A percentile compares a stretch with the other conserved stretches of the same genome.
phyloP scores from a whole-genome alignment of 768 basidiomycete genomes.

The Lactifluus hygrophoroides region DNA sequence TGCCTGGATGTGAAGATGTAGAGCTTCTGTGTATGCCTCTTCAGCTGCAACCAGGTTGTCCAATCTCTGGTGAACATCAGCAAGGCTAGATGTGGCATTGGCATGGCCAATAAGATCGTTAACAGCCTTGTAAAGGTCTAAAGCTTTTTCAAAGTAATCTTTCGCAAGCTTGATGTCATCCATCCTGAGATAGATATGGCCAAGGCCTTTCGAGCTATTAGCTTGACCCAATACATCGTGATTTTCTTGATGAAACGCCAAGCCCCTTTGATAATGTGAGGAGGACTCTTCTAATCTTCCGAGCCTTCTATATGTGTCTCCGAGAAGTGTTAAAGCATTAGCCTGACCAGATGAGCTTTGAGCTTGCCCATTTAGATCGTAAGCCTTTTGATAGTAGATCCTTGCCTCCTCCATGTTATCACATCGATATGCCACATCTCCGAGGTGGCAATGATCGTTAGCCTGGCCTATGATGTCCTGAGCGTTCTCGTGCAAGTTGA shows the following conservation, averaged over 20 bases:
- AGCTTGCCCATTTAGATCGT: neutral
- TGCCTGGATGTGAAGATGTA: constrained; percentile 7
- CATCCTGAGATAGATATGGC: constrained; percentile 4
- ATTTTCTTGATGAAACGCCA: neutral
- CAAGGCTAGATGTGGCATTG: constrained; percentile 9
- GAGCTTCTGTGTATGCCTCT: neutral
- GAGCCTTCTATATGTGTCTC: constrained; percentile 10
- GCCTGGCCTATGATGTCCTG: constrained; percentile 12
- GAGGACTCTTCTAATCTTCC: constrained; percentile 2
- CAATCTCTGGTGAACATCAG: constrained; percentile 8
- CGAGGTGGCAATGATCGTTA: constrained; percentile 11
- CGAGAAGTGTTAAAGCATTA: constrained; percentile 14
- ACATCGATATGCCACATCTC: constrained; percentile 5
- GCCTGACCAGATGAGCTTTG: constrained; percentile 8
- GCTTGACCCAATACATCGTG: constrained; percentile 9
- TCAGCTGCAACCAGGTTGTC: constrained; percentile 2
- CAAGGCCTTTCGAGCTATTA: constrained; percentile 13
- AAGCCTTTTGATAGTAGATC: neutral
- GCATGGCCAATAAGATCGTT: constrained; percentile 16
- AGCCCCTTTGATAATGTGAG: neutral
- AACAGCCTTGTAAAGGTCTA: neutral
- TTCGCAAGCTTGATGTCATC: neutral
- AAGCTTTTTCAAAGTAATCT: constrained; percentile 4
- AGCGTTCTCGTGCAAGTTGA: neutral
- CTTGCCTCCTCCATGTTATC: constrained; percentile 5